A percentile compares a stretch with the other conserved stretches of the same genome.
Evolutionary conservation across 371 early-diverging fungal genomes (phyloP).

Genomic region (Mucor saturninus): DNA sequence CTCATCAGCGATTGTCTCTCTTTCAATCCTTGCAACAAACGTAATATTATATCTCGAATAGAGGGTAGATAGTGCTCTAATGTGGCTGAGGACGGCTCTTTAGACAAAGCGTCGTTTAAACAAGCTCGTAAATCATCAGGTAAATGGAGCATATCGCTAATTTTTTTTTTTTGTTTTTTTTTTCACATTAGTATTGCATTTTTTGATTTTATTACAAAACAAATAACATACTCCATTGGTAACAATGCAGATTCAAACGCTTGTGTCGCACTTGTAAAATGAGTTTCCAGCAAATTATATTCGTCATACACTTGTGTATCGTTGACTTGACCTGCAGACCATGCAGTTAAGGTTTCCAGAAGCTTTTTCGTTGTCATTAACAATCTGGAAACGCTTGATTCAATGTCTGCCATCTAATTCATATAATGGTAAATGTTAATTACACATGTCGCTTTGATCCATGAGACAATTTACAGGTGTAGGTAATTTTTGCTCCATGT

Average conservation of each 20-base stretch:
- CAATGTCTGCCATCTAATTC: conserved; percentile 54
- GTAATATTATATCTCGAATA: conserved; percentile 61
- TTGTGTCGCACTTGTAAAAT: conserved; percentile 50
- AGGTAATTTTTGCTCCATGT: not conserved
- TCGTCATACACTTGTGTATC: conserved; percentile 56
- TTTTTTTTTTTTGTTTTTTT: too few relatives aligned
- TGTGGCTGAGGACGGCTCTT: conserved; percentile 51
- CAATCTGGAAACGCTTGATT: conserved; percentile 56
- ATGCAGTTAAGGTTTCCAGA: conserved; percentile 59
- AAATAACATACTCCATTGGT: conserved; percentile 50
- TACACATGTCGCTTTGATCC: not conserved
- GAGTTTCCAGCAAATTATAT: conserved; percentile 46
- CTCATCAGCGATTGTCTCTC: conserved; percentile 55
- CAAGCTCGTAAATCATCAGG: conserved; percentile 56
- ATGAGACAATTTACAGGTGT: conserved; percentile 1
- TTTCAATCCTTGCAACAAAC: conserved; percentile 58
- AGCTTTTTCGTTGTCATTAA: conserved; percentile 61
- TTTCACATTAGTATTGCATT: not conserved
- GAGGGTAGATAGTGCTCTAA: conserved; percentile 60
- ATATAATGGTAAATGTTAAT: not conserved
- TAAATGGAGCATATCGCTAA: conserved; percentile 55
- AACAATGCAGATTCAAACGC: conserved; percentile 54
- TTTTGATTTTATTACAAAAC: too few relatives aligned
- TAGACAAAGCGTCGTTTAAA: conserved; percentile 48
- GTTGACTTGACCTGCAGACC: conserved; percentile 48